Base-by-base conservation (phyloP, 1,284 basidiomycete species). In the Melanopsichium pennsylvanicum region DNA sequence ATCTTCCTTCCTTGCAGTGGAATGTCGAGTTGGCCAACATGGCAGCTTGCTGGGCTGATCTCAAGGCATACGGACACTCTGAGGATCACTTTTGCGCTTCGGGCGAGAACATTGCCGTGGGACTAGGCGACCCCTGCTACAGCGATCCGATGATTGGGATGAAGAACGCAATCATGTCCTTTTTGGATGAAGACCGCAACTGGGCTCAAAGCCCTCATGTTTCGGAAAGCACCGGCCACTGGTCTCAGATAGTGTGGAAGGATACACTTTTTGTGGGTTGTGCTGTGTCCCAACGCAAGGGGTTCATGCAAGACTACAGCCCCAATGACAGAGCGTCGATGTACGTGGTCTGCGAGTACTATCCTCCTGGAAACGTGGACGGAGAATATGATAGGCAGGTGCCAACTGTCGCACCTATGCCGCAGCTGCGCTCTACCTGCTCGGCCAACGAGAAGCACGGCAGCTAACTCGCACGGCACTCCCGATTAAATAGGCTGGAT, bases 51-150 rank as follows among this genome's bases (percentile, higher is more conserved):
- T 70, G 67, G 67, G 61, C 67, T 12, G 67, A 70, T 15, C 54
- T 70, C 16, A 70, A 70, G 36, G 56, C 67, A 9, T 70, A 70
- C 32, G 67, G 67, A 12, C 67, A 70, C 38, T 70, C 67, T 21
- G 48, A 70, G 32, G 51, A 57, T 40, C 67, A 63, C 49, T 70
- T 64, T 27, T 45, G 45, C 26, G 51, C 57, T 6, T 50, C 61
- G 12, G 67, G 67, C 10, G 67, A 70, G 45, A 70, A 70, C 49
- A 70, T 70, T 18, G 67, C 60, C 39, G 33, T 52, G 33, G 67
- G 67, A 16, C 22, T 39, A 4, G 67, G 67, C 32, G 52, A 50
- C n/a, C 41, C 52, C 3, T 70, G 67, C 57, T 70, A 70, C 45
- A 46, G 36, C 31, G 27, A 55, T 4, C 67, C 67, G 3, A 36